Base-by-base conservation (phyloP, 1,139 yeast species). In the Hyphopichia fennica region DNA sequence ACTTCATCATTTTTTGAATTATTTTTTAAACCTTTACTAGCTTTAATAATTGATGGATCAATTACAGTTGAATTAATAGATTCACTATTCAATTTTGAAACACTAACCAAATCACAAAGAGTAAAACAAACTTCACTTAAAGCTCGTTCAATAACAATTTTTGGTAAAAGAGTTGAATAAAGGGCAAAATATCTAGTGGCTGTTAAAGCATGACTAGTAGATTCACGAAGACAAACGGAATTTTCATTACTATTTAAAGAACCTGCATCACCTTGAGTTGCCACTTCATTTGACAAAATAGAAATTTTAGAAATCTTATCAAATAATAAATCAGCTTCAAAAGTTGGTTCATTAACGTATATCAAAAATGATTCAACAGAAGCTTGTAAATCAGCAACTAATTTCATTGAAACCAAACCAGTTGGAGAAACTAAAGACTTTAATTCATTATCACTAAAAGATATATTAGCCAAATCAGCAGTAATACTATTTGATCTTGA, bases 121-220 rank as follows among this genome's bases (percentile, higher is more conserved):
- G 90, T 75, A 54, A 84, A 84, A 13, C 84, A 75, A 37, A 91
- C 67, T 56, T 90, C 96, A 29, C 88, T 79, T 10, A 89, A 69
- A 0, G 97, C 85, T 20, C 91, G 81, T 62, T 89, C 88, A 32
- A 91, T 73, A 9, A 90, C 77, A 29, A 87, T 69, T 43, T 77
- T 77, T 1, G 98, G 97, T 41, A 89, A 66, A 13, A 87, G 57
- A 8, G 77, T 76, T 5, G 78, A 70, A 47, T 87, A 83, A 6
- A 82, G 67, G 1, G 88, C 82, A 60, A 72, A 87, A 58, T 89
- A 89, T 54, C 96, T 77, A 0, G 95, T 79, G 0, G 93, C 79
- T 4, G 96, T 82, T 39, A 91, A 80, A 1, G 85, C 77, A 64
- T 86, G 90, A 23, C 90, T 82, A 13, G 87, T 79, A 0, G 95